Base-by-base conservation (phyloP, 2,329 filamentous ascomycete species). In the Metarhizium anisopliae region DNA sequence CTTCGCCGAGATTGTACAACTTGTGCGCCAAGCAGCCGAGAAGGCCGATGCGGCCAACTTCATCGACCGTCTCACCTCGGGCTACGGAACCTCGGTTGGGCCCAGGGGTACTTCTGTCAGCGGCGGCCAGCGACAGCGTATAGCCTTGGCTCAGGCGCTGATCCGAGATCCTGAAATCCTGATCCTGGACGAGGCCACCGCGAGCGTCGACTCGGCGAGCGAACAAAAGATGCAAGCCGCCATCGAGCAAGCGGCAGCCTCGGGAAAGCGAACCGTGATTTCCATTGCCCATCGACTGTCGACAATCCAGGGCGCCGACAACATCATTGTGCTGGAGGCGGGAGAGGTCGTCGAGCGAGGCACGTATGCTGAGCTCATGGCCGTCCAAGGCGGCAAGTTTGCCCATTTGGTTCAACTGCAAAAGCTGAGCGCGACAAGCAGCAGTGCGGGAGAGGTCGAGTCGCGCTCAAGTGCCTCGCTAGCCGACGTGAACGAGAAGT, bases 111-210 rank as follows among this genome's bases (percentile, higher is more conserved):
- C 80, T 47, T 80, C 82, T 56, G 68, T 86, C 2, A 83, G 79
- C n/a, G 83, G 83, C 35, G 84, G 83, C 2, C 83, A 87, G 60
- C 74, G 81, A 47, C 84, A 86, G 61, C 76, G 83, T 8, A 73
- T 87, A 25, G 79, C 82, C 1, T 85, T 87, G 56, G 69, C 69
- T 8, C 65, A 69, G 13, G 69, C 69, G 35, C 67, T 73, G 50
- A 64, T 73, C 25, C 66, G 65, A 10, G 62, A 70, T 51, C 71
- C 71, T 0, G 68, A 70, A 51, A 81, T 58, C 36, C 71, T 86
- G 1, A 77, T 86, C 18, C 68, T 86, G 1, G 83, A 86, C 59
- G 84, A 86, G 66, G 83, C 55, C 18, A 60, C 57, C 2, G 54
- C 56, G 2, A 47, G 43, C 10, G 14, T 58, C 7, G 56, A 58